These are phyloP conservation scores for Hyphodiscus sp. DNA, from an alignment of 2,329 filamentous ascomycete genomes.

Conservation along the genomic window DNA sequence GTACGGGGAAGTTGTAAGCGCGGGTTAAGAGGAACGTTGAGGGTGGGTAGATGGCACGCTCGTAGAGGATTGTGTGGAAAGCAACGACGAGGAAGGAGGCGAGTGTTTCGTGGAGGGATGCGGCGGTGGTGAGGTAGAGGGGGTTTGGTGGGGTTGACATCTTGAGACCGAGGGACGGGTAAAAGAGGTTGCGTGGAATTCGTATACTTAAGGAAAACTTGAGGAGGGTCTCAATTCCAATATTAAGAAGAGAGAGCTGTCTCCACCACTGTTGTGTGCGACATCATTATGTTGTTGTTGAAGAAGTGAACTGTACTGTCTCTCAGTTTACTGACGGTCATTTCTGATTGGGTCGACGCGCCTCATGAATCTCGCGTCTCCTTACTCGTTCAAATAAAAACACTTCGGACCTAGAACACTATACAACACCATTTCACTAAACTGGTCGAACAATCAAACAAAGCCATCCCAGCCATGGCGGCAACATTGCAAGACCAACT, in stretches of 20 bases:
- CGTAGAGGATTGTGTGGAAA: slow-evolving; percentile 64
- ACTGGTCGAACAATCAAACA: not conserved
- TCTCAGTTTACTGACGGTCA: not conserved
- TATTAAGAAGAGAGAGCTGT: not conserved
- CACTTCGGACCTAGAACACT: not conserved
- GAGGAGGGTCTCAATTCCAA: not conserved
- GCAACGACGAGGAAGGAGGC: slow-evolving; percentile 62
- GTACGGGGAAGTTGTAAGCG: slow-evolving; percentile 65
- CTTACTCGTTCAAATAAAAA: not conserved
- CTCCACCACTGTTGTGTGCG: not conserved
- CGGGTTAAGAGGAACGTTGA: slow-evolving; percentile 60
- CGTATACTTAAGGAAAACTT: too few relatives aligned
- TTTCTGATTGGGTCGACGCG: not conserved
- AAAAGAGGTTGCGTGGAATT: too few relatives aligned
- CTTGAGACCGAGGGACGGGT: not conserved
- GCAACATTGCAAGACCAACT: slow-evolving; percentile 83
- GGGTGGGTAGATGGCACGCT: slow-evolving; percentile 59
- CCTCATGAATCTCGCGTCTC: slow-evolving; percentile 1
- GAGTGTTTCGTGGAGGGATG: slow-evolving; percentile 49
- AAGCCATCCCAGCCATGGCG: slow-evolving; percentile 16
- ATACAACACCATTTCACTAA: not conserved
- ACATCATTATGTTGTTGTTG: not conserved
- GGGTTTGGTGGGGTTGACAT: slow-evolving; percentile 13
- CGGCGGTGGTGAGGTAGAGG: slow-evolving; percentile 34
- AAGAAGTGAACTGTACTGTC: not conserved